Evolutionary conservation across 768 basidiomycete genomes (phyloP).

Genomic region (Kwoniella newhampshirensis): DNA sequence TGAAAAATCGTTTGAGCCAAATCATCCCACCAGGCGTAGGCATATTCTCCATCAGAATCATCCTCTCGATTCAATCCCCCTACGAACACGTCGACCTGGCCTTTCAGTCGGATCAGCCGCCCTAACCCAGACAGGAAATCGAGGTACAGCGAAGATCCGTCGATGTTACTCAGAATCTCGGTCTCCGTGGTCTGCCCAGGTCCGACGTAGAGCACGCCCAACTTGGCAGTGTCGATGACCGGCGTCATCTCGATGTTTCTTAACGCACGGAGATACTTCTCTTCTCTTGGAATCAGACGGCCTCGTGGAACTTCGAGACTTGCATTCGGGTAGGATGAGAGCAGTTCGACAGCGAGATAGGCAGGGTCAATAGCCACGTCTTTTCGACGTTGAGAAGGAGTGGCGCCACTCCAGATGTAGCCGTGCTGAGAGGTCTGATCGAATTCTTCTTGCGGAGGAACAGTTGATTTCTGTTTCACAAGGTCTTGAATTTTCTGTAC

Average conservation of each 20-base stretch:
- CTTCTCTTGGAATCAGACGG: slow-evolving; percentile 58
- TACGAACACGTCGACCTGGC: slow-evolving; percentile 86
- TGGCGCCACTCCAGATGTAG: slow-evolving; percentile 81
- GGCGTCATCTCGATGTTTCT: slow-evolving; percentile 75
- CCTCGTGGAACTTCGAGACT: slow-evolving; percentile 57
- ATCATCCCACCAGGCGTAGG: slow-evolving; percentile 99
- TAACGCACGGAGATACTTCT: slow-evolving; percentile 63
- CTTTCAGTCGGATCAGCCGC: slow-evolving; percentile 78
- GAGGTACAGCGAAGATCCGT: slow-evolving; percentile 92
- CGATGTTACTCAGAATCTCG: slow-evolving; percentile 83
- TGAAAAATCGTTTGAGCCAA: slow-evolving; percentile 93
- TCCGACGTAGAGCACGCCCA: slow-evolving; percentile 93
- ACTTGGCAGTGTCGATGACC: slow-evolving; percentile 95
- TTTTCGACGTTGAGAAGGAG: slow-evolving; percentile 85
- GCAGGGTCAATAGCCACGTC: slow-evolving; percentile 80
- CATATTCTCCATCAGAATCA: slow-evolving; percentile 90
- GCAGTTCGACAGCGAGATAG: slow-evolving; percentile 72
- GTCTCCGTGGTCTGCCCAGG: slow-evolving; percentile 80
- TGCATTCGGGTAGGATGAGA: slow-evolving; percentile 70
- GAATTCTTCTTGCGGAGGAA: slow-evolving; percentile 21
- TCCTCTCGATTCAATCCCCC: slow-evolving; percentile 75
- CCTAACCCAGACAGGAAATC: slow-evolving; percentile 90
- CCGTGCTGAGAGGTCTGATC: slow-evolving; percentile 62
- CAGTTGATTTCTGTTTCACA: slow-evolving; percentile 30
- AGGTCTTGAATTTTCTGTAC: slow-evolving; percentile 23